Base-by-base conservation (phyloP, 495 filamentous ascomycete species). In the Antarctomyces pellizariae region DNA sequence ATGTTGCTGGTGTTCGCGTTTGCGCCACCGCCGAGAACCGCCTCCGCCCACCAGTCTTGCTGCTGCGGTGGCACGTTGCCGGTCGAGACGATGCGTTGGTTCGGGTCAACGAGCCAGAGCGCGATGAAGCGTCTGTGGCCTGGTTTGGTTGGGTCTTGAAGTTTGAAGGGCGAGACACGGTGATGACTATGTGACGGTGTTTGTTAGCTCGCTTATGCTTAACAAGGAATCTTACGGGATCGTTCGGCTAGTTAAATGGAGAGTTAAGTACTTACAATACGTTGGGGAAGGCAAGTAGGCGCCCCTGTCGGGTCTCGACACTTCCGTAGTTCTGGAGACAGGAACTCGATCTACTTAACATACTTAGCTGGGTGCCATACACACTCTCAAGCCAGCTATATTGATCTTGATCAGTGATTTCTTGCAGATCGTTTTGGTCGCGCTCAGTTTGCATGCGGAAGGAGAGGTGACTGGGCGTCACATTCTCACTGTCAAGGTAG, bases 401-500 rank as follows among this genome's bases (percentile, higher is more conserved):
- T 34, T 23, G n/a, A 32, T 25, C 10, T 28, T 29, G 21, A 42
- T 30, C 9, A 18, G 36, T 29, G 42, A 18, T 13, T n/a, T n/a
- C n/a, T n/a, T n/a, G n/a, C n/a, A 34, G 36, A 17, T 36, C 33
- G 22, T 28, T 14, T 23, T 29, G 36, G 9, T 46, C 32, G 18
- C 12, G 26, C 0, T 7, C 2, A 3, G 18, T 16, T 15, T 35
- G 35, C 18, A 60, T 49, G 8, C 58, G 56, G 37, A 75, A 70
- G 0, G 49, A 36, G 0, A 75, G 50, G 14, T 35, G 37, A 30
- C 50, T 62, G 4, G 54, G 41, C 3, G 57, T 67, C 28, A 74
- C 60, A 40, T 79, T 76, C 3, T 64, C 46, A 26, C 36, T 46
- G 32, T 68, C 60, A 38, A 66, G 71, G 48, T 68, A 69, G 43